Evolutionary conservation across 805 yeast genomes (phyloP), one percentile per base, ranked within the genome.

Genomic region (Zygosaccharomyces bailii): DNA sequence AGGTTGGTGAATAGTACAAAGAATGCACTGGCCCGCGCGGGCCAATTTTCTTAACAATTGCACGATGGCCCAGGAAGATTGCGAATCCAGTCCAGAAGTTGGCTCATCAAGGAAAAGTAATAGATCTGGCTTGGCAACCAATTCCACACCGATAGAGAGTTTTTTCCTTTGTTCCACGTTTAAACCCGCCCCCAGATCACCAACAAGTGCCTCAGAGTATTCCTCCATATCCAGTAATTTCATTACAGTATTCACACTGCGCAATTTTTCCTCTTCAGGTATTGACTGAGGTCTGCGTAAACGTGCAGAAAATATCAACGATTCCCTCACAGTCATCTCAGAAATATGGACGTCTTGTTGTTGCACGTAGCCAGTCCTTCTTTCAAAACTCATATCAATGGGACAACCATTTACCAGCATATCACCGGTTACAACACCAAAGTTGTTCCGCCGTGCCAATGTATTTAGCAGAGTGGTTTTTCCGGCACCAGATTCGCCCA

Each of bases 401-500:
- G 72, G 70, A 18, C 63, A 63, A 48, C 82, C 82, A 56, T 78
- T 75, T 16, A 78, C 78, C 44, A 76, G 55, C 73, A 75, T 72
- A 48, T 73, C 79, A 50, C 83, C 82, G 8, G 80, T 74, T 18
- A 78, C 66, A 39, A 74, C 70, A 49, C 82, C 83, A 43, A 70
- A 65, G 20, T 37, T 37, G 40, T 72, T 73, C 56, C 84, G 67
- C 55, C 72, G 74, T 34, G 80, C 73, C 48, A 78, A 60, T 24
- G 73, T 73, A 53, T 78, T 78, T 46, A 78, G 65, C 40, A 78
- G 61, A 4, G 84, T 78, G 0, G 83, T 78, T 57, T 78, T 78
- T 55, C 83, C 84, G 14, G 83, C 83, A 52, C 84, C 84, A 2
- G 82, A 76, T 55, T 76, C 82, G 46, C 84, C 84, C 80, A 78